phyloP scores from a whole-genome alignment of 2,329 filamentous ascomycete species.

The Penicillium sp. region DNA sequence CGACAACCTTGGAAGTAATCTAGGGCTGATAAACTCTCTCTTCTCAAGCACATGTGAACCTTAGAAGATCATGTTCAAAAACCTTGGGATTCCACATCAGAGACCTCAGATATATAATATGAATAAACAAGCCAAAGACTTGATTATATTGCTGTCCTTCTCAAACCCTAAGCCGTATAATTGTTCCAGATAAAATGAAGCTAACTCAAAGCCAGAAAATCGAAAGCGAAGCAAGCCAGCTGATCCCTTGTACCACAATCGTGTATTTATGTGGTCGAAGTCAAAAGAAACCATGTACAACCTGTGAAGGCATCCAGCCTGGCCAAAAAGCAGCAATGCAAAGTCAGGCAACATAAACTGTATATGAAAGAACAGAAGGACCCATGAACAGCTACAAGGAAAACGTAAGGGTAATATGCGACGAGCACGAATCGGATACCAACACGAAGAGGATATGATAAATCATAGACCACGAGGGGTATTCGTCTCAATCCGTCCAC shows the following conservation, averaged over 20 bases:
- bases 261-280: neutral
- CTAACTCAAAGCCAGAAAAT: neutral
- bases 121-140: neutral
- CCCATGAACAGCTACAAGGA: neutral
- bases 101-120: neutral
- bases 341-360: neutral
- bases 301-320: neutral
- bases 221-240: neutral
- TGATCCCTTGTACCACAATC: neutral
- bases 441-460: neutral
- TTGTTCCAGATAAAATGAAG: neutral
- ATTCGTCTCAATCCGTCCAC: constrained; percentile 23
- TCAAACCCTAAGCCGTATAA: neutral
- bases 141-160: neutral
- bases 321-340: neutral
- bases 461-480: constrained; percentile 18
- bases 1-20: no score
- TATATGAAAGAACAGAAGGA: neutral
- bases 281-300: neutral
- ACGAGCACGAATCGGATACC: neutral
- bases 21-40: no score
- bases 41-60: neutral
- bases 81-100: no score
- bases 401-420: neutral
- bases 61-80: neutral